phyloP scores from a whole-genome alignment of 176 grass and related monocot genomes.

The Ananas comosus region DNA sequence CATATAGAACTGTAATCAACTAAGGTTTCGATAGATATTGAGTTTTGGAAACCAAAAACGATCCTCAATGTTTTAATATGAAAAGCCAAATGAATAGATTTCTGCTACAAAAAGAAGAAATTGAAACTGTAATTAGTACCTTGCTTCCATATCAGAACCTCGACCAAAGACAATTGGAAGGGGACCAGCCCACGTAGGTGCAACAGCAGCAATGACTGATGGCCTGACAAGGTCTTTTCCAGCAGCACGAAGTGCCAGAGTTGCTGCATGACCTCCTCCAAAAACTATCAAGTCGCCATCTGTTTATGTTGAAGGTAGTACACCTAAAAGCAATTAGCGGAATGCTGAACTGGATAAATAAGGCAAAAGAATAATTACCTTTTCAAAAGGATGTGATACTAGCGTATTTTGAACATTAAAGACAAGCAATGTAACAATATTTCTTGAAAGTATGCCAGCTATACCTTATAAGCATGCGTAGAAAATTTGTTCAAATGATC shows the following conservation, averaged over 20 bases:
- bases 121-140: slow-evolving; percentile 23
- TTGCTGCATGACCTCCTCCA: slow-evolving; percentile 95
- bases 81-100: slow-evolving; percentile 12
- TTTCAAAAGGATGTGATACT: background rate
- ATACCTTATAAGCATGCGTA: too few species aligned
- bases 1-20: too few species aligned
- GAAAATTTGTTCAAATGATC: background rate
- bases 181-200: slow-evolving; percentile 92
- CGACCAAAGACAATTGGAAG: slow-evolving; percentile 96
- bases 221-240: slow-evolving; percentile 72
- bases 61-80: background rate
- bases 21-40: background rate
- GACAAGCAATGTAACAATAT: too few species aligned
- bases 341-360: slow-evolving; percentile 3
- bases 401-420: too few species aligned
- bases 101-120: background rate
- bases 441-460: too few species aligned
- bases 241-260: slow-evolving; percentile 69
- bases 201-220: slow-evolving; percentile 62
- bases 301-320: slow-evolving; percentile 26
- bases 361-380: background rate
- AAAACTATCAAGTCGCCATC: slow-evolving; percentile 64
- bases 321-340: slow-evolving; percentile 6
- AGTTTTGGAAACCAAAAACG: background rate
- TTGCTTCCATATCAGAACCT: slow-evolving; percentile 78